These are phyloP conservation scores for Ophiocytium majus DNA, from an alignment of 352 stramenopile species.

Conservation along the genomic window DNA sequence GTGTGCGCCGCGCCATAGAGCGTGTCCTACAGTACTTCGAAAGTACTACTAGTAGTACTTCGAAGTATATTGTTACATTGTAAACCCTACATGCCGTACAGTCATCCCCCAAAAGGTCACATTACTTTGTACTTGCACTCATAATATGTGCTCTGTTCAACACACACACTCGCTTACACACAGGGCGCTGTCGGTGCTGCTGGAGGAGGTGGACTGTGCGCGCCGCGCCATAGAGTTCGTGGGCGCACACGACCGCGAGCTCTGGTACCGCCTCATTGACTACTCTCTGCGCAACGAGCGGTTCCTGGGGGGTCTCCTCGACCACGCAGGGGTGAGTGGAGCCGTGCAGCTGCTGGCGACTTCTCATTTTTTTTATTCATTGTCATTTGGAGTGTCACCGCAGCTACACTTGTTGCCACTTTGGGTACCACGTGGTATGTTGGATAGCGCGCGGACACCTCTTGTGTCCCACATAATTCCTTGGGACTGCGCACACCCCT, in stretches of 20 bases:
- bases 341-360: too few species aligned
- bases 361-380: too few species aligned
- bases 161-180: background rate
- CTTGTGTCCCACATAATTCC: too few species aligned
- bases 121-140: background rate
- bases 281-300: conserved; percentile 53
- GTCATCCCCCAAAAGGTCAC: too few species aligned
- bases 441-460: too few species aligned
- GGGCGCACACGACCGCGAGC: conserved; percentile 53
- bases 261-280: conserved; percentile 56
- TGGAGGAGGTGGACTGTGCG: conserved; percentile 55
- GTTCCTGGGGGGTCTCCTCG: conserved; percentile 53
- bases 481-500: too few species aligned
- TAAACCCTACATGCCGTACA: background rate
- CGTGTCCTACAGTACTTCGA: conserved; percentile 45
- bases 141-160: background rate
- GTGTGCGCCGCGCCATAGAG: conserved; percentile 56
- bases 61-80: background rate
- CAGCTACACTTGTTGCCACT: too few species aligned
- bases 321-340: conserved; percentile 53
- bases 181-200: conserved; percentile 34
- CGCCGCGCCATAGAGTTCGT: conserved; percentile 58
- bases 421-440: too few species aligned
- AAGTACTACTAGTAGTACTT: background rate
- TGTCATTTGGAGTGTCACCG: too few species aligned